These are phyloP conservation scores for Hibiscus mutabilis DNA, from an alignment of 345 rosid genomes.

Conservation along the genomic window DNA sequence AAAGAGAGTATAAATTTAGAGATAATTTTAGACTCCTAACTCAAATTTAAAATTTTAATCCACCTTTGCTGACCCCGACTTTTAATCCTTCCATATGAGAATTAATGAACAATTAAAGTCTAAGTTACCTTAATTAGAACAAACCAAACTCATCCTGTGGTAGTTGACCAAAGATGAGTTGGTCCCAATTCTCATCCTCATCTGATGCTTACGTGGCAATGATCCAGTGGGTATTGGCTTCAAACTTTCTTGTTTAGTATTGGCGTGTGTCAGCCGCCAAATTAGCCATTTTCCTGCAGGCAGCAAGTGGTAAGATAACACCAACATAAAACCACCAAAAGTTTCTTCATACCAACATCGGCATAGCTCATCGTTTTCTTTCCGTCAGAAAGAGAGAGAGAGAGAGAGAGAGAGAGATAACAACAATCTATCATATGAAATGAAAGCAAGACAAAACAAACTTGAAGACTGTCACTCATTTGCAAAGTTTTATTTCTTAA, in stretches of 20 bases:
- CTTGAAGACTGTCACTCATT: neutral
- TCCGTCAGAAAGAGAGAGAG: slow-evolving; percentile 2
- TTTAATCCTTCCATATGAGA: neutral
- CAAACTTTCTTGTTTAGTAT: slow-evolving; percentile 2
- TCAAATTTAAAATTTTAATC: neutral
- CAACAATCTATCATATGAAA: neutral
- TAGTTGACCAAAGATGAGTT: neutral
- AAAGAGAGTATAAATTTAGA: too few relatives aligned
- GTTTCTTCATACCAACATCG: neutral
- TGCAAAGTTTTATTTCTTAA: neutral
- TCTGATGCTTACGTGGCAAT: slow-evolving; percentile 13
- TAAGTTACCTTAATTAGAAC: neutral
- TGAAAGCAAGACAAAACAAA: slow-evolving; percentile 7
- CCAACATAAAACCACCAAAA: slow-evolving; percentile 4
- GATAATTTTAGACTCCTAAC: too few relatives aligned
- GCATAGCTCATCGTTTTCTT: neutral
- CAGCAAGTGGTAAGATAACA: too few relatives aligned
- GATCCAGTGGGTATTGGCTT: slow-evolving; percentile 17
- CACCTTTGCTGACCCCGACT: slow-evolving; percentile 12
- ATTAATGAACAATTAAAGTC: neutral
- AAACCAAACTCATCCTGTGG: neutral
- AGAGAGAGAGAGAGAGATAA: neutral
- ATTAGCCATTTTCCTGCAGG: too few relatives aligned
- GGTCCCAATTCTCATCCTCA: neutral
- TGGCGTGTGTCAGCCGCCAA: slow-evolving; percentile 32